Evolutionary conservation across 2,329 filamentous ascomycete genomes (phyloP).

Genomic region (Endoconidiophora polonica): DNA sequence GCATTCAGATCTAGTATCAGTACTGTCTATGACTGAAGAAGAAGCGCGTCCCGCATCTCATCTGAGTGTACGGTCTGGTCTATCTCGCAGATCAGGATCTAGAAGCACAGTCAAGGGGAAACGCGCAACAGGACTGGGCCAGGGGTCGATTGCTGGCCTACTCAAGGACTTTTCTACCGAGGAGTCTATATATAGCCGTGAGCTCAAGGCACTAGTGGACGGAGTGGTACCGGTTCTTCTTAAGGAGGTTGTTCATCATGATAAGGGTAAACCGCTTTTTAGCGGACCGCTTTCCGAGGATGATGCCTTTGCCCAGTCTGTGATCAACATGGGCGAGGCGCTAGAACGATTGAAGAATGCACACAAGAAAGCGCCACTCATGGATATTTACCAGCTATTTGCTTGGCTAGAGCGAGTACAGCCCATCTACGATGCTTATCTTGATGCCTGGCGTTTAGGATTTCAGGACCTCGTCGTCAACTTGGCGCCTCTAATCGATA

Average conservation of each 20-base stretch:
- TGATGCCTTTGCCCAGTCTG: constrained; percentile 59
- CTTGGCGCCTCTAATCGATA: constrained; percentile 49
- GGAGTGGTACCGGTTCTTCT: constrained; percentile 88
- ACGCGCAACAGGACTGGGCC: background rate
- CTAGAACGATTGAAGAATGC: constrained; percentile 68
- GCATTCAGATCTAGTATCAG: constrained; percentile 86
- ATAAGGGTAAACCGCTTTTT: constrained; percentile 29
- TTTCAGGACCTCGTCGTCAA: constrained; percentile 94
- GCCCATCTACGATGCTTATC: constrained; percentile 68
- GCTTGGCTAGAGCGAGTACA: constrained; percentile 68
- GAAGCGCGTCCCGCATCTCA: constrained; percentile 42
- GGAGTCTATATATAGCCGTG: constrained; percentile 74
- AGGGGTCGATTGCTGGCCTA: constrained; percentile 52
- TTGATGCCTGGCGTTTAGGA: constrained; percentile 76
- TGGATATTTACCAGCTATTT: constrained; percentile 54
- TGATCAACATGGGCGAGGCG: constrained; percentile 84
- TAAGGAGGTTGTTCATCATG: constrained; percentile 62
- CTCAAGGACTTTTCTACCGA: constrained; percentile 68
- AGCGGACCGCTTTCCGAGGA: constrained; percentile 2
- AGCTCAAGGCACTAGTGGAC: constrained; percentile 83
- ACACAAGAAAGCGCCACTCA: constrained; percentile 64
- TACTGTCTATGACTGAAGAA: constrained; percentile 58
- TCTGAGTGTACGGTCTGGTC: constrained; percentile 16
- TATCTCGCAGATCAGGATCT: constrained; percentile 6
- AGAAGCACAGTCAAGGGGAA: constrained; percentile 2